Base-by-base conservation (phyloP, 441 rosid genomes). In the Hura crepitans region DNA sequence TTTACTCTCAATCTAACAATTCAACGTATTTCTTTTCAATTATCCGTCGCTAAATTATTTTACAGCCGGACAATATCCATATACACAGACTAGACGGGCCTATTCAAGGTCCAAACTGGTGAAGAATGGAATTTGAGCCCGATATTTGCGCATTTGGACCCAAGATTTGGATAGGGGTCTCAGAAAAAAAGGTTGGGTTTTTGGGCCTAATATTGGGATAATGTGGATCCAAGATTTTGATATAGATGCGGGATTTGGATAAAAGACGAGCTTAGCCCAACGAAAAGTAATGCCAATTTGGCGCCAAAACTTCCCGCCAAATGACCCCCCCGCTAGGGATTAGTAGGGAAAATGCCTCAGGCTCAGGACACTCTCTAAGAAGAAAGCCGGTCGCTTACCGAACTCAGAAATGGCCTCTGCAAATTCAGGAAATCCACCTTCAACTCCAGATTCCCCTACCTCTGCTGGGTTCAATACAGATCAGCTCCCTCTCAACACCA, bases 381-480 rank as follows among this genome's bases (percentile, higher is more conserved):
- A 30, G 3, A 17, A 5, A 3, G 54, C n/a, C 37, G 17, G 31
- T 20, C 35, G 61, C 62, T 14, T 33, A n/a, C 42, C 8, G 15
- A 50, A 51, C 30, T 20, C 30, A 37, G 55, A 69, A 68, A 88
- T 86, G 94, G 89, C 87, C 22, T 47, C 76, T 22, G 84, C 81
- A 61, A 81, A 80, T 55, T 78, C 87, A 2, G 85, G 73, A 9
- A 83, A 81, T 37, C 74, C 54, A 23, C 81, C 97, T 28, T 85
- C 94, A 22, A 80, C 90, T 11, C 91, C 97, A 35, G 88, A 83
- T 64, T 89, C 97, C 5, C 92, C 96, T 13, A 84, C 95, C 5
- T 91, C 98, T 0, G 84, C 90, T 0, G 97, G 85, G 0, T 92
- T 95, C 83, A 92, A 88, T 80, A 89, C 96, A n/a, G 99, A 95